Base-by-base conservation (phyloP, 306 rosid species). In the Vicia sativa region DNA sequence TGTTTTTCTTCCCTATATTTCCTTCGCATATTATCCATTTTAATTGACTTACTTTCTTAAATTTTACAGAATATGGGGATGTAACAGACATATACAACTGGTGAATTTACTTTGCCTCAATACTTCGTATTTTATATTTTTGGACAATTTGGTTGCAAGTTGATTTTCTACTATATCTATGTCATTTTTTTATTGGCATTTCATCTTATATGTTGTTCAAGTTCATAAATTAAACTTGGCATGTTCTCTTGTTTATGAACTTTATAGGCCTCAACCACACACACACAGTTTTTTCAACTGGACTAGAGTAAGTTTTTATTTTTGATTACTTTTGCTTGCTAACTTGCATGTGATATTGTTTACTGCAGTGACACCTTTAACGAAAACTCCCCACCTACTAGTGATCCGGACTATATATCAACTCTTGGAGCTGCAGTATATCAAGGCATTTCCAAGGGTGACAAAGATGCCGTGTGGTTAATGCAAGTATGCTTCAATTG, bases 381-480 rank as follows among this genome's bases (percentile, higher is more conserved):
- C n/a, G 98, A 92, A 74, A 92, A 92, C 74, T 49, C 88, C 66
- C 96, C 98, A 29, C 98, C 98, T 58, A 83, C 96, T 48, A 85
- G 70, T 75, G 88, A 92, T 77, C 74, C 96, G 4, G 72, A 54
- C 9, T 92, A 89, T 77, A 90, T 92, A 60, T 86, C 96, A 43
- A 77, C 82, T 26, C 93, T 92, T 52, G 98, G 98, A 77, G 92
- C 96, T 71, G 85, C 98, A 62, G 96, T 92, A 52, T 92, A 84
- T 75, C 81, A 86, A 86, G 96, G 96, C 67, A 89, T 92, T 90
- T 82, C 88, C 43, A 73, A 78, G 79, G 96, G 91, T 25, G 89
- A 92, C 70, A 82, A 76, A 75, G 95, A 89, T 81, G 96, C 98
- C n/a, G 95, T 92, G 71, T 92, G 98, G 98, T 82, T 92, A 73